Conservation (phyloP, 2,329 filamentous ascomycete genomes). For the Ophiocordyceps camponoti-leonardi region DNA sequence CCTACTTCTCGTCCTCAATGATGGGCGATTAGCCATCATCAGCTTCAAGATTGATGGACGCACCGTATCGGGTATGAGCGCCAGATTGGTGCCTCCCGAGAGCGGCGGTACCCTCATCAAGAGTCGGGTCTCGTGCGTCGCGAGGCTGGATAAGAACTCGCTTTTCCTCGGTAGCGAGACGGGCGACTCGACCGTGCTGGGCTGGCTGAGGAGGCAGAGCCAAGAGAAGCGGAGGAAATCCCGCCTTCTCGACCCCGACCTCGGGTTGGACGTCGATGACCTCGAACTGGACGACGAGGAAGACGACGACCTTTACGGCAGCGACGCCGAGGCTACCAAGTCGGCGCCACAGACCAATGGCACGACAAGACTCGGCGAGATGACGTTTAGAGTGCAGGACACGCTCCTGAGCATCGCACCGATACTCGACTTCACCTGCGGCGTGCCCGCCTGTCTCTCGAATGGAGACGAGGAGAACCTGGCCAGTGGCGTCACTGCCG, state of each 20-base stretch:
- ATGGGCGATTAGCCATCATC: constrained; percentile 58
- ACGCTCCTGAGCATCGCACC: constrained; percentile 61
- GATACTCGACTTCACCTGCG: constrained; percentile 57
- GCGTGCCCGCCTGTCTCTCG: constrained; percentile 29
- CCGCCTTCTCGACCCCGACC: constrained; percentile 35
- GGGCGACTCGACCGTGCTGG: constrained; percentile 63
- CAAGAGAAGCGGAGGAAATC: constrained; percentile 49
- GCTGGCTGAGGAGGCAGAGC: constrained; percentile 54
- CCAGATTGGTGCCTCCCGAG: constrained; percentile 46
- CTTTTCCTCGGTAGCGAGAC: constrained; percentile 79
- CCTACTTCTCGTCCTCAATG: constrained; percentile 63
- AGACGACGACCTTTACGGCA: constrained; percentile 42
- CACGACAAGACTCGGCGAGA: constrained; percentile 38
- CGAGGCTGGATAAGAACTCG: constrained; percentile 46
- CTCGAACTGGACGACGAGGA: constrained; percentile 43
- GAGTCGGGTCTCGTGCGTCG: constrained; percentile 49
- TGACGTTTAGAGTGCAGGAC: constrained; percentile 64
- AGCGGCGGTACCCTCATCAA: constrained; percentile 46
- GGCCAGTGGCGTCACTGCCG: constrained; percentile 29
- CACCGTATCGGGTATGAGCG: constrained; percentile 71
- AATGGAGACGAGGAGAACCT: constrained; percentile 26
- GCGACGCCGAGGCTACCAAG: constrained; percentile 46
- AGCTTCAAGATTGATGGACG: constrained; percentile 79
- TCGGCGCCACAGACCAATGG: constrained; percentile 21
- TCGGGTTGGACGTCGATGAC: constrained; percentile 32